These are phyloP conservation scores for Zymoseptoria tritici DNA, from an alignment of 2,329 filamentous ascomycete species.

Conservation along the genomic window DNA sequence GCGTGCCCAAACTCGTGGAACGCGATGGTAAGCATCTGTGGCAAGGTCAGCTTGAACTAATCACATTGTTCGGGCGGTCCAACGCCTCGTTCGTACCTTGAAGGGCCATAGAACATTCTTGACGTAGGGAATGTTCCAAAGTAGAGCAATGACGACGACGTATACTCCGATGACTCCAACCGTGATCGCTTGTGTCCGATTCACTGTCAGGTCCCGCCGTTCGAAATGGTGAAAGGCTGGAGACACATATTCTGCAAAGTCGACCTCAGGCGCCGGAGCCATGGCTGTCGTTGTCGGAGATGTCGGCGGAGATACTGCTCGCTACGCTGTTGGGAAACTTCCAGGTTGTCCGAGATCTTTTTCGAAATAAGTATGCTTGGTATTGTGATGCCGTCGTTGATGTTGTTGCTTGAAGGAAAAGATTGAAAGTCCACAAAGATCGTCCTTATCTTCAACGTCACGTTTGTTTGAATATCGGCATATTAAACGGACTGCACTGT, in stretches of 20 bases:
- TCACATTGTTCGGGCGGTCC: too few relatives aligned
- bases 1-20: slow-evolving; percentile 77
- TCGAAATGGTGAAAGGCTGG: slow-evolving; percentile 26
- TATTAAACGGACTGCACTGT: background rate
- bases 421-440: background rate
- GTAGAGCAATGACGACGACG: slow-evolving; percentile 63
- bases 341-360: background rate
- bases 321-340: too few relatives aligned
- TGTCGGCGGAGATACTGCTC: too few relatives aligned
- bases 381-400: background rate
- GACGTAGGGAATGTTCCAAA: slow-evolving; percentile 77
- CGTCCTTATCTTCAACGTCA: background rate
- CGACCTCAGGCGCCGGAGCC: background rate
- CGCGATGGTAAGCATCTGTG: slow-evolving; percentile 71
- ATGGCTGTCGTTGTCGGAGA: background rate
- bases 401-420: background rate
- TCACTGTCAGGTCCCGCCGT: slow-evolving; percentile 52
- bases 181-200: slow-evolving; percentile 62
- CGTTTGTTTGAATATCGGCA: background rate
- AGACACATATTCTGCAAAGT: background rate
- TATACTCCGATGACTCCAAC: slow-evolving; percentile 65
- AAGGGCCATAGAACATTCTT: slow-evolving; percentile 71
- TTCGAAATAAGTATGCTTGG: background rate
- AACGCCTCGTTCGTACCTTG: slow-evolving; percentile 43
- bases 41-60: background rate